Percentiles rank a stretch among this genome's conserved stretches.
Evolutionary conservation across 371 early-diverging fungal genomes (phyloP).

Genomic region (Zychaea mexicana): DNA sequence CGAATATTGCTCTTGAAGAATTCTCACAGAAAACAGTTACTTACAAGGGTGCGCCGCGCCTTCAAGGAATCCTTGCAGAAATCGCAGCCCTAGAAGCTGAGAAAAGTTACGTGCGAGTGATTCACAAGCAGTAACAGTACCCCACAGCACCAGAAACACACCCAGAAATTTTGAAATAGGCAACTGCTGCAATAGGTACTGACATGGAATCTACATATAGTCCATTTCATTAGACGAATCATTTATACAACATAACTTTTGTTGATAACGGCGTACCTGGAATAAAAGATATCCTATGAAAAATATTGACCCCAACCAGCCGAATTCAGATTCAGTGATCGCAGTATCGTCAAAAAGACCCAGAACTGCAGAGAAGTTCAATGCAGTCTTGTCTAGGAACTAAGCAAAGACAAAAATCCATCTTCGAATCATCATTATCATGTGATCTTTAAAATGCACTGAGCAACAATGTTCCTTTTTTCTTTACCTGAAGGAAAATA

Average conservation of each 20-base stretch:
- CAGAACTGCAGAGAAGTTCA: conserved; percentile 29
- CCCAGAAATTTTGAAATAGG: conserved; percentile 30
- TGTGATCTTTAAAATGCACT: too few species aligned
- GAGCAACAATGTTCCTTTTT: too few species aligned
- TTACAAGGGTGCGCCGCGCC: conserved; percentile 29
- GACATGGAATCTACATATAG: conserved; percentile 23
- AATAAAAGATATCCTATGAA: conserved; percentile 30
- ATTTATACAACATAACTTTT: too few species aligned
- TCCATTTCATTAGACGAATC: background rate
- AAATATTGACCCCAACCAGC: conserved; percentile 31
- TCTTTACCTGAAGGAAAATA: too few species aligned
- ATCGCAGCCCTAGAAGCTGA: conserved; percentile 25
- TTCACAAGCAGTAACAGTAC: conserved; percentile 17
- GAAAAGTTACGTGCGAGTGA: conserved; percentile 21
- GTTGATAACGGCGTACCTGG: too few species aligned
- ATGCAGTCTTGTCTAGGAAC: conserved; percentile 33
- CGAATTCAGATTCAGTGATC: conserved; percentile 14
- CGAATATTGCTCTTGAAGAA: conserved; percentile 8
- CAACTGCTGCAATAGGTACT: conserved; percentile 27
- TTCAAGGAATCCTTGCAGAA: conserved; percentile 39
- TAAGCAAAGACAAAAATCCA: too few species aligned
- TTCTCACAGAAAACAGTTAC: background rate
- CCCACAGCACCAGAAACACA: conserved; percentile 24
- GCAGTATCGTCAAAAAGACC: conserved; percentile 26
- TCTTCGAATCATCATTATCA: too few species aligned